Evolutionary conservation across 2,329 filamentous ascomycete species (phyloP).

Genomic region (Hymenoscyphus infarciens): DNA sequence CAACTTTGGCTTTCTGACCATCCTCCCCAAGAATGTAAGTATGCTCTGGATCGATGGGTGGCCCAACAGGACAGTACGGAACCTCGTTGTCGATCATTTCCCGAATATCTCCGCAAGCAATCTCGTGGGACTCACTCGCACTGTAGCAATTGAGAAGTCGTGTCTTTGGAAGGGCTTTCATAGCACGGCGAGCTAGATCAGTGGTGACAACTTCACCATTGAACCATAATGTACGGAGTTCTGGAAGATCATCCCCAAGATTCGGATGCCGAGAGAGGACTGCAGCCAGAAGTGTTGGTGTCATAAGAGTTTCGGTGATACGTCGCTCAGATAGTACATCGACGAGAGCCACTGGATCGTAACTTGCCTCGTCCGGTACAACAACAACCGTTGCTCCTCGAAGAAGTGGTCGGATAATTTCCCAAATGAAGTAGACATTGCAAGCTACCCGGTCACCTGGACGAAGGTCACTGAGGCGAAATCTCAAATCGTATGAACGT

Average conservation of each 20-base stretch:
- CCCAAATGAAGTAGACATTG: conserved; percentile 86
- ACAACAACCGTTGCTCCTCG: conserved; percentile 73
- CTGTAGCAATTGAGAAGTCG: conserved; percentile 78
- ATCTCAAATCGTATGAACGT: conserved; percentile 69
- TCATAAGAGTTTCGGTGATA: conserved; percentile 81
- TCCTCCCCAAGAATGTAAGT: conserved; percentile 71
- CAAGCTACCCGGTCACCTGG: conserved; percentile 78
- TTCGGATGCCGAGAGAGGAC: conserved; percentile 67
- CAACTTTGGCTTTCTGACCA: conserved; percentile 59
- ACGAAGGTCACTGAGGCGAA: conserved; percentile 63
- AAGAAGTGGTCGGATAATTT: conserved; percentile 72
- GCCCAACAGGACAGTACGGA: conserved; percentile 70
- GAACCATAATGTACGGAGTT: conserved; percentile 70
- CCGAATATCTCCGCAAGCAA: conserved; percentile 68
- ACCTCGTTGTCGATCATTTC: conserved; percentile 63
- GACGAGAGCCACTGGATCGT: conserved; percentile 71
- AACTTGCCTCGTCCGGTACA: conserved; percentile 72
- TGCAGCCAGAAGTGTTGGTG: conserved; percentile 72
- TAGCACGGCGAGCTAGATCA: conserved; percentile 65
- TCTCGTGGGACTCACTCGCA: conserved; percentile 64
- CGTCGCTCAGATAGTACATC: conserved; percentile 62
- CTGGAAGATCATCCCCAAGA: conserved; percentile 59
- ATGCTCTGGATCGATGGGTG: conserved; percentile 62
- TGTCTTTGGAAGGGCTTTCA: conserved; percentile 58
- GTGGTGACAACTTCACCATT: conserved; percentile 82